phyloP scores from a whole-genome alignment of 495 filamentous ascomycete genomes.

The Neurospora tetrasperma region DNA sequence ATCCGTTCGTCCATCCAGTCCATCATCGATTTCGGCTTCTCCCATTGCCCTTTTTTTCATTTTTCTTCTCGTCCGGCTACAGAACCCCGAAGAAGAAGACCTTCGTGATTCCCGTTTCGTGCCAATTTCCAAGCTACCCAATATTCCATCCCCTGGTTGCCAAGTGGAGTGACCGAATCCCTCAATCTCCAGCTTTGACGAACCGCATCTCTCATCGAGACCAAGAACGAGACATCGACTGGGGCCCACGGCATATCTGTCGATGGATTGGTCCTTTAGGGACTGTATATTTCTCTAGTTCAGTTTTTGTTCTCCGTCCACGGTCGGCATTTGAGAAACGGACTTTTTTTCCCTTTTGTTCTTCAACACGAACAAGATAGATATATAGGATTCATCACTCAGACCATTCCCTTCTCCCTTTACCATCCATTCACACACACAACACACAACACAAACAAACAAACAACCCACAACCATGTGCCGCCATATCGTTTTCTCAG shows the following conservation, averaged over 20 bases:
- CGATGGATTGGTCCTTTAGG: neutral
- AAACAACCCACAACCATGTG: constrained; percentile 18
- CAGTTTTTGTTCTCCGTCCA: neutral
- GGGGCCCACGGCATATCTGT: neutral
- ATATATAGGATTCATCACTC: neutral
- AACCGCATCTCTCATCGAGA: neutral
- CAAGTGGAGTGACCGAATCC: neutral
- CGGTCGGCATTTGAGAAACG: neutral
- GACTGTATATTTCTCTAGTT: neutral
- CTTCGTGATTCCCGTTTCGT: neutral
- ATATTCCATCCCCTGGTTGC: neutral
- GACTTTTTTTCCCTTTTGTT: neutral
- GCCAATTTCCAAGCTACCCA: neutral
- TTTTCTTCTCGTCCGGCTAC: neutral
- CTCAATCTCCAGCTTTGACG: neutral
- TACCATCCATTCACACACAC: neutral
- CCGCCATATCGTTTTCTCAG: constrained; percentile 23
- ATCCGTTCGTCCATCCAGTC: neutral
- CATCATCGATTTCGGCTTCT: neutral
- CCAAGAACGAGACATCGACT: neutral
- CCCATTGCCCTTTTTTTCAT: too few relatives aligned
- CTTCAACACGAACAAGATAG: neutral
- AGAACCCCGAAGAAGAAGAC: neutral
- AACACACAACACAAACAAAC: too few relatives aligned
- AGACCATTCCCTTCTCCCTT: neutral